A percentile compares a stretch with the other conserved stretches of the same genome.
Conservation (phyloP, 371 early-diverging fungal species). For the Saksenaea oblongispora region DNA sequence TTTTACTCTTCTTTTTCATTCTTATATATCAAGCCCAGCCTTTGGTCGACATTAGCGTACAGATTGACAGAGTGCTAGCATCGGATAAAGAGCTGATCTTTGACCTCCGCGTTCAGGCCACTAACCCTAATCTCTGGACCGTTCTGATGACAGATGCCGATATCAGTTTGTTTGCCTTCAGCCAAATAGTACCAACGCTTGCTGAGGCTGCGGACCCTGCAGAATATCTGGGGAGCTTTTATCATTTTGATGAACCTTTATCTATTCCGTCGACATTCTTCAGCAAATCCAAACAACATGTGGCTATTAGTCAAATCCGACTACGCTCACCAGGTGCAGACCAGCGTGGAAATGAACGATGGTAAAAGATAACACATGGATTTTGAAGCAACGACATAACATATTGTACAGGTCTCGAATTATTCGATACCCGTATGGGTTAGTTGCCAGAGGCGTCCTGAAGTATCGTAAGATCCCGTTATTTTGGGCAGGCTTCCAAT, state of each 20-base stretch:
- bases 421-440: conserved; percentile 54
- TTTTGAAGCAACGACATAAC: neutral
- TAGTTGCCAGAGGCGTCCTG: conserved; percentile 59
- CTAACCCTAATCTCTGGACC: conserved; percentile 57
- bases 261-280: conserved; percentile 40
- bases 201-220: conserved; percentile 34
- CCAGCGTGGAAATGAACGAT: conserved; percentile 41
- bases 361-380: conserved; percentile 16
- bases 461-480: conserved; percentile 44
- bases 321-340: conserved; percentile 58
- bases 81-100: conserved; percentile 66
- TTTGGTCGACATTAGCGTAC: conserved; percentile 20
- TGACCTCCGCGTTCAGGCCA: conserved; percentile 51
- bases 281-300: conserved; percentile 11
- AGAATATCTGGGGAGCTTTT: conserved; percentile 55
- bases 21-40: conserved; percentile 26
- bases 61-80: conserved; percentile 56
- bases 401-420: conserved; percentile 37
- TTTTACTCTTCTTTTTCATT: conserved; percentile 15
- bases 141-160: conserved; percentile 54
- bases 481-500: conserved; percentile 19
- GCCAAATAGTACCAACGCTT: conserved; percentile 18
- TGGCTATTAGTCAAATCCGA: conserved; percentile 53
- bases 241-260: conserved; percentile 55
- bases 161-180: conserved; percentile 63